Conservation (phyloP, 2,329 filamentous ascomycete genomes). For the Chaetomiaceae sp. region DNA sequence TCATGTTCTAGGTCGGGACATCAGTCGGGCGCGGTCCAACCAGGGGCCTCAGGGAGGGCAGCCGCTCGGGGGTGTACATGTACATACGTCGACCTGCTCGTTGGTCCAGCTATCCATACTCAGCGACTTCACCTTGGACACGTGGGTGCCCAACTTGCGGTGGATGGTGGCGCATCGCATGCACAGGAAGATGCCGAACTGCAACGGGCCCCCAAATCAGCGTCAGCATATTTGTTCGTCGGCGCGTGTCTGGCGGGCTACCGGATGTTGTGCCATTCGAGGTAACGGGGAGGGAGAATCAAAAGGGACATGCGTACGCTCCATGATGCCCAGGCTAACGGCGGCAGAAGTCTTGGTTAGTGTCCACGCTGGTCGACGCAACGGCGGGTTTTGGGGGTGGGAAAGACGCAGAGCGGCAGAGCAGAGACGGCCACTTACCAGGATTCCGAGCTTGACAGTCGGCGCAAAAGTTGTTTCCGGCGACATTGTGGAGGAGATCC, state of each 20-base stretch:
- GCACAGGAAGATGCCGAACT: constrained; percentile 94
- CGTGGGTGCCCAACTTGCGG: constrained; percentile 93
- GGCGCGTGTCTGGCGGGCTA: background rate
- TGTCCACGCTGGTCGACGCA: constrained; percentile 25
- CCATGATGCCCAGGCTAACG: constrained; percentile 96
- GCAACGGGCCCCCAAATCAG: constrained; percentile 8
- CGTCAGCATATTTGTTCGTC: constrained; percentile 2
- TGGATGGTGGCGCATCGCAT: constrained; percentile 96
- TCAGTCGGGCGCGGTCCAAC: constrained; percentile 16
- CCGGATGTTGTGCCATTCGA: background rate
- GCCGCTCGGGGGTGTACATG: background rate
- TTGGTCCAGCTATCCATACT: constrained; percentile 97
- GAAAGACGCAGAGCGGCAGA: background rate
- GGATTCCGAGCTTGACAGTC: constrained; percentile 91
- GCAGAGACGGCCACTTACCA: constrained; percentile 51
- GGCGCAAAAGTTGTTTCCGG: constrained; percentile 90
- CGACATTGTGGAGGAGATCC: constrained; percentile 75
- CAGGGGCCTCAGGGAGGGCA: background rate
- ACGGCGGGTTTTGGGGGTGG: background rate
- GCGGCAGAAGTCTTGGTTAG: constrained; percentile 26
- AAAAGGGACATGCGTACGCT: constrained; percentile 60
- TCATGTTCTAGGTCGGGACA: constrained; percentile 71
- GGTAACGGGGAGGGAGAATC: background rate
- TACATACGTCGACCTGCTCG: constrained; percentile 87
- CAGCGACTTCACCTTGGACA: constrained; percentile 97